Base-by-base conservation (phyloP, 257 asterid species). In the Penstemon newberryi region DNA sequence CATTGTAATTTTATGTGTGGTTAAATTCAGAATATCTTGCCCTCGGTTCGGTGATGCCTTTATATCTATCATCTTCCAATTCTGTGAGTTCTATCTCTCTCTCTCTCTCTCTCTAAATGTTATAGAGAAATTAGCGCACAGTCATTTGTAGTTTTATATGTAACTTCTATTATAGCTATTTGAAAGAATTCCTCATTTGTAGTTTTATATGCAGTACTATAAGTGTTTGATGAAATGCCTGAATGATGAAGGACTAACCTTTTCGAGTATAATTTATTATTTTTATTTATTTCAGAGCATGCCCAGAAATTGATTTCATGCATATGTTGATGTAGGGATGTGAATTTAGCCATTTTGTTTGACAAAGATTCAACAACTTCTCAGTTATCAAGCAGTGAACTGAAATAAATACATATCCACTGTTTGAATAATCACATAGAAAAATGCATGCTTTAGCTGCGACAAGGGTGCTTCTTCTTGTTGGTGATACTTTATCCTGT, bases 381-480 rank as follows among this genome's bases (percentile, higher is more conserved):
- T 42, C 25, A 53, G 56, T 12, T 33, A 39, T 46, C 51, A 42
- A 12, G 25, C 25, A 45, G 75, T 70, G 44, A 60, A 69, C 63
- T 53, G 37, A 61, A 51, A 68, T 75, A 72, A 58, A 66, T 63
- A 6, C 55, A 19, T 65, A 45, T 65, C 61, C 15, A 33, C 70
- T 59, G 55, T 9, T 19, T 9, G 72, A 18, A 38, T 37, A 45
- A 61, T 57, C 39, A 55, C 36, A 25, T 44, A 49, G 51, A 73
- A 69, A 71, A 66, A 83, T 86, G 95, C 75, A 82, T 69, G 63
- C 81, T 71, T 74, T 83, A 73, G 77, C 77, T 56, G 84, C 89
- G 36, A 73, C 67, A 51, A 75, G 87, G 73, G 78, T 72, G 63
- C 83, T 86, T 63, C 75, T 83, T 74, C 83, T 79, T 19, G 69